These are phyloP conservation scores for Cyanodermella asteris DNA, from an alignment of 2,329 filamentous ascomycete species.

Conservation along the genomic window DNA sequence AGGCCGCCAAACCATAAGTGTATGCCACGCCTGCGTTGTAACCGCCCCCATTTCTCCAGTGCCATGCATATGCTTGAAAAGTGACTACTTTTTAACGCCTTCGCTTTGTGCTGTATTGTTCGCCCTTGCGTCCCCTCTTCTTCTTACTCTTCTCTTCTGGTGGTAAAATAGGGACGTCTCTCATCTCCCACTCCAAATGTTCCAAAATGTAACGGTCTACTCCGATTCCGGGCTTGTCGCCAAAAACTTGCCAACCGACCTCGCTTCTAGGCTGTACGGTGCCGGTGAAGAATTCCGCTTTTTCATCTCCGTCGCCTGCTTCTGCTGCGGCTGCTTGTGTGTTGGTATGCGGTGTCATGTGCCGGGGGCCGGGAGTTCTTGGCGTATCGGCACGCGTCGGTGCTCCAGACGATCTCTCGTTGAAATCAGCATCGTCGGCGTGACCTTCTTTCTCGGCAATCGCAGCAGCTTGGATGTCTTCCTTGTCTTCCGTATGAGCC, in stretches of 20 bases:
- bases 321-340: no score
- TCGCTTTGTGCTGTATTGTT: no score
- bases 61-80: no score
- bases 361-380: slow-evolving; percentile 5
- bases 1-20: no score
- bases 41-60: no score
- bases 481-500: slow-evolving; percentile 75
- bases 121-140: no score
- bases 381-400: slow-evolving; percentile 5
- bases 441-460: slow-evolving; percentile 71
- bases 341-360: no score
- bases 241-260: no score
- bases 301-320: slow-evolving; percentile 1
- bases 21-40: no score
- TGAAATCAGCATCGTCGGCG: slow-evolving; percentile 69
- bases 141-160: slow-evolving; percentile 26
- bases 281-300: slow-evolving; percentile 4
- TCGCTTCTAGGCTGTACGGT: slow-evolving; percentile 1
- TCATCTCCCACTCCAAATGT: slow-evolving; percentile 39
- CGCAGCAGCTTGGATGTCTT: slow-evolving; percentile 74
- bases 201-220: slow-evolving; percentile 58
- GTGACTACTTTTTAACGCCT: no score
- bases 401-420: slow-evolving; percentile 28
- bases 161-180: slow-evolving; percentile 25
- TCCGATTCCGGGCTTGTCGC: slow-evolving; percentile 31